phyloP scores from a whole-genome alignment of 2,329 filamentous ascomycete genomes.

The Aspergillus ustus region DNA sequence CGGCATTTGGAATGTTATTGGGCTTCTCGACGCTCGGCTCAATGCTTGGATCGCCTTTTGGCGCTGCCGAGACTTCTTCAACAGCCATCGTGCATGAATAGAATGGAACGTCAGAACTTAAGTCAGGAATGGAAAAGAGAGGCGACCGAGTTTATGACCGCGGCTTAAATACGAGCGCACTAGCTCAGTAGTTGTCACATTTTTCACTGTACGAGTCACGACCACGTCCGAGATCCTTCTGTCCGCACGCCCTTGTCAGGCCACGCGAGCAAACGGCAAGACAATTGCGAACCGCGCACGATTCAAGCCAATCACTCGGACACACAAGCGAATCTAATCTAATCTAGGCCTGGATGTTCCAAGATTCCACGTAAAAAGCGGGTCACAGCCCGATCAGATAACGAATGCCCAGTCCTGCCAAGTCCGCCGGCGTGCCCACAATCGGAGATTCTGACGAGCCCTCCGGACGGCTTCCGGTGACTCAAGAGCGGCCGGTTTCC shows the following conservation, averaged over 20 bases:
- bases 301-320: neutral
- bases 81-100: neutral
- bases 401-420: conserved; percentile 4
- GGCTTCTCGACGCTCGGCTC: neutral
- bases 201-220: neutral
- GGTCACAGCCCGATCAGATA: conserved; percentile 5
- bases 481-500: neutral
- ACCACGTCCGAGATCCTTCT: neutral
- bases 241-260: neutral
- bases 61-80: conserved; percentile 1
- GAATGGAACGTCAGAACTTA: neutral
- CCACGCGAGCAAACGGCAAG: neutral
- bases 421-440: neutral
- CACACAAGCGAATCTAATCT: conserved; percentile 13
- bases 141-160: neutral
- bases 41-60: neutral
- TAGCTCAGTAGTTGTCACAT: too few species aligned
- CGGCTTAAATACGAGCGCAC: neutral
- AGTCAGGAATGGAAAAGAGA: neutral
- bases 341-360: neutral
- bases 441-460: neutral
- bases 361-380: neutral
- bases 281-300: neutral
- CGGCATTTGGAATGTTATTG: conserved; percentile 5
- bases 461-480: neutral